Conservation (phyloP, 352 stramenopile species). For the Lagenidium giganteum region DNA sequence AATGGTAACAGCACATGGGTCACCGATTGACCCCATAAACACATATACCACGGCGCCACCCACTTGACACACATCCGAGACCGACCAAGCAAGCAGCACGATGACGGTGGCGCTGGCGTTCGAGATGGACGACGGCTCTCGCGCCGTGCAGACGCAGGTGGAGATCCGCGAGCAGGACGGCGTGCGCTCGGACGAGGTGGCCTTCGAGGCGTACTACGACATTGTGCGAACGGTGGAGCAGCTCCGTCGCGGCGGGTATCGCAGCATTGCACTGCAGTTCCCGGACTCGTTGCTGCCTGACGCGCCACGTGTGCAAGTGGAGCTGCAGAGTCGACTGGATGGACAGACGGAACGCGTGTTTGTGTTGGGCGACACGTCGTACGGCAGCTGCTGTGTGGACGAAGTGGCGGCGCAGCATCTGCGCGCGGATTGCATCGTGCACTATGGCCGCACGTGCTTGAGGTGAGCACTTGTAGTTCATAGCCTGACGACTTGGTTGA, state of each 20-base stretch:
- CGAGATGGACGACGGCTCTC: slow-evolving; percentile 77
- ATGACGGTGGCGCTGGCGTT: slow-evolving; percentile 79
- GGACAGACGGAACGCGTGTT: slow-evolving; percentile 82
- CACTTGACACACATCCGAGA: not conserved
- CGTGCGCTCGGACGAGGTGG: slow-evolving; percentile 30
- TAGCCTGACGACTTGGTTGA: not conserved
- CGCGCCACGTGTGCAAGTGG: slow-evolving; percentile 80
- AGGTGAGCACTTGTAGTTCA: slow-evolving; percentile 18
- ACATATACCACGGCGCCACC: not conserved
- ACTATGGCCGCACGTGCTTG: slow-evolving; percentile 94
- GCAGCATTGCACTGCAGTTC: slow-evolving; percentile 92
- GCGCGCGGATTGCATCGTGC: slow-evolving; percentile 90
- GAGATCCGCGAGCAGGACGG: slow-evolving; percentile 50
- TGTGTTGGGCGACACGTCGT: slow-evolving; percentile 94
- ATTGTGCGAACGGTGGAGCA: slow-evolving; percentile 51
- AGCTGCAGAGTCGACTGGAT: slow-evolving; percentile 38
- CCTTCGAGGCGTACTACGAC: slow-evolving; percentile 58
- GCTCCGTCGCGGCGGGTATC: slow-evolving; percentile 53
- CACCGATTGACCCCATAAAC: not conserved
- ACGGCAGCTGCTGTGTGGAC: slow-evolving; percentile 95
- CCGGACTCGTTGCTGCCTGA: slow-evolving; percentile 91
- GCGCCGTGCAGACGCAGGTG: slow-evolving; percentile 61
- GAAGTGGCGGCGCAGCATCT: slow-evolving; percentile 94
- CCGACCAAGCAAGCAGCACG: not conserved
- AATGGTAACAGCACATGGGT: not conserved